These are phyloP conservation scores for Aureobasidium subglaciale DNA, from an alignment of 2,329 filamentous ascomycete genomes.

Conservation along the genomic window DNA sequence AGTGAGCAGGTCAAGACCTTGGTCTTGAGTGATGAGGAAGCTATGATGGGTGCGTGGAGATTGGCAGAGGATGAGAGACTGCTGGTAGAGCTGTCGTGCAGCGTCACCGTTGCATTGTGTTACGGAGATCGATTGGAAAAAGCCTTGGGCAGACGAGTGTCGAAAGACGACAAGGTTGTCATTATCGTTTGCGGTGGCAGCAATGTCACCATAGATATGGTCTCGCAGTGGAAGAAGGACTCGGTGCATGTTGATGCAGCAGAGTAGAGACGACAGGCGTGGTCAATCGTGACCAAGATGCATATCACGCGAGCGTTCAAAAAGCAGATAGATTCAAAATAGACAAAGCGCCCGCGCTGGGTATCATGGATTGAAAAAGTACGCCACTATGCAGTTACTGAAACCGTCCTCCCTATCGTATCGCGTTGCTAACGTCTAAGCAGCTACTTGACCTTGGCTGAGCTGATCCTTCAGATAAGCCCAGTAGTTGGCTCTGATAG, in stretches of 20 bases:
- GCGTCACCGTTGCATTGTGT: constrained; percentile 65
- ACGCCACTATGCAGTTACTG: not conserved
- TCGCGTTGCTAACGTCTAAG: not conserved
- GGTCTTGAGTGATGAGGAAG: constrained; percentile 68
- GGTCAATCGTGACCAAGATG: not conserved
- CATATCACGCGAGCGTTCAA: not conserved
- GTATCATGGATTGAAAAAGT: constrained; percentile 6
- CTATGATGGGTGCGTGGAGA: constrained; percentile 66
- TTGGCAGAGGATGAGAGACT: constrained; percentile 77
- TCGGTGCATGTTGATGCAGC: constrained; percentile 27
- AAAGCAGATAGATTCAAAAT: not conserved
- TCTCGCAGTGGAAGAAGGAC: constrained; percentile 42
- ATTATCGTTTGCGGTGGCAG: constrained; percentile 72
- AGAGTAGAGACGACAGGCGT: constrained; percentile 3
- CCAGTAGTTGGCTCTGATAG: constrained; percentile 88
- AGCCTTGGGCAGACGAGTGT: constrained; percentile 54
- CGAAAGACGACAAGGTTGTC: constrained; percentile 64
- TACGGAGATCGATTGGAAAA: constrained; percentile 59
- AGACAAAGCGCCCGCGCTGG: constrained; percentile 9
- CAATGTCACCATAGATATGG: constrained; percentile 45
- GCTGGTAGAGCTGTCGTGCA: constrained; percentile 78
- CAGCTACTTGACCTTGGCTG: constrained; percentile 14
- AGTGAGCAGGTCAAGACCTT: constrained; percentile 49
- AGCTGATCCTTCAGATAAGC: constrained; percentile 59
- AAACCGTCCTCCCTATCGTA: not conserved